Evolutionary conservation across 2,329 filamentous ascomycete genomes (phyloP).

Genomic region (Exophiala xenobiotica): DNA sequence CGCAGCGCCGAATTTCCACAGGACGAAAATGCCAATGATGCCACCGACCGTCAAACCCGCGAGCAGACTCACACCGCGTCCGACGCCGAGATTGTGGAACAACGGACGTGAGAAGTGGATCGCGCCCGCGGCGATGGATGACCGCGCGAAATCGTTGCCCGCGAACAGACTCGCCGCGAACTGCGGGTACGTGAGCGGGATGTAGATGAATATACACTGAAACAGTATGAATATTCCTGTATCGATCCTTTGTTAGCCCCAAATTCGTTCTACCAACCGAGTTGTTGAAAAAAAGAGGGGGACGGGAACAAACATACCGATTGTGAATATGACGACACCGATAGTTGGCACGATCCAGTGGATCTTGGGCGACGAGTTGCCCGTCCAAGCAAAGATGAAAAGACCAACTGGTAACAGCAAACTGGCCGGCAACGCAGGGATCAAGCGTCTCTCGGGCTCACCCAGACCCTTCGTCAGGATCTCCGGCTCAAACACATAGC

Average conservation of each 20-base stretch:
- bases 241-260: slow-evolving; percentile 14
- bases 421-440: slow-evolving; percentile 55
- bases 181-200: slow-evolving; percentile 42
- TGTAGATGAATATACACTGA: slow-evolving; percentile 45
- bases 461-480: slow-evolving; percentile 41
- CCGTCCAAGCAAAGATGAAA: slow-evolving; percentile 51
- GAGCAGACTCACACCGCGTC: slow-evolving; percentile 35
- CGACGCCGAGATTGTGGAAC: slow-evolving; percentile 38
- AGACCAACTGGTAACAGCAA: slow-evolving; percentile 56
- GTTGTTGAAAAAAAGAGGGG: background rate
- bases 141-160: slow-evolving; percentile 38
- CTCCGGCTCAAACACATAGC: slow-evolving; percentile 54
- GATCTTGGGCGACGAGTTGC: slow-evolving; percentile 29
- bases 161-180: slow-evolving; percentile 38
- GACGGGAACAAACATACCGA: slow-evolving; percentile 15
- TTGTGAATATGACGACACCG: slow-evolving; percentile 43
- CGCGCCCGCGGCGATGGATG: slow-evolving; percentile 35
- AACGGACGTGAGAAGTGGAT: slow-evolving; percentile 39
- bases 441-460: slow-evolving; percentile 49
- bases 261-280: background rate
- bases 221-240: slow-evolving; percentile 43
- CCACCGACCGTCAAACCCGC: slow-evolving; percentile 40
- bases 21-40: slow-evolving; percentile 36
- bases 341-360: slow-evolving; percentile 44
- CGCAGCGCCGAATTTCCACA: slow-evolving; percentile 36